Evolutionary conservation across 805 yeast species (phyloP).

Genomic region (Monosporozyma servazzii): DNA sequence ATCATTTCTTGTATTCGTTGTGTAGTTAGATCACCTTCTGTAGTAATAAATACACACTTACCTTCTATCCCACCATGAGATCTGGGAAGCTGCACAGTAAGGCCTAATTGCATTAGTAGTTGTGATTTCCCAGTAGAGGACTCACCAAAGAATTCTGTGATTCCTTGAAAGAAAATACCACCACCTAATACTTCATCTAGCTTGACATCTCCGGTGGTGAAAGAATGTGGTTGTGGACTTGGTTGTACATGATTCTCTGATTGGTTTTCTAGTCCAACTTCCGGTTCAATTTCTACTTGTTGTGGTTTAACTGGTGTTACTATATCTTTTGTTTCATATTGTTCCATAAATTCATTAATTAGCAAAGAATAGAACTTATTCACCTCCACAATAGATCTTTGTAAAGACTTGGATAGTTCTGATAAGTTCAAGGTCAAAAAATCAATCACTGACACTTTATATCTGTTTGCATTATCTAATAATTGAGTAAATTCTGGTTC

Average conservation of each 20-base stretch:
- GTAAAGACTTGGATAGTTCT: conserved; percentile 29
- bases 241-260: not conserved
- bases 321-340: conserved; percentile 6
- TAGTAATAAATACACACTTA: conserved; percentile 62
- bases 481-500: conserved; percentile 27
- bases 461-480: conserved; percentile 21
- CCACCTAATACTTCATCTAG: conserved; percentile 45
- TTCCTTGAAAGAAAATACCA: conserved; percentile 45
- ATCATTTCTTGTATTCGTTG: conserved; percentile 47
- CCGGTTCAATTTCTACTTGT: not conserved
- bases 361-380: conserved; percentile 17
- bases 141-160: conserved; percentile 76
- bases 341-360: conserved; percentile 12
- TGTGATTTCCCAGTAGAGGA: conserved; percentile 86
- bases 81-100: conserved; percentile 45
- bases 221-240: conserved; percentile 8
- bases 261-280: not conserved
- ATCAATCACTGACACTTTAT: conserved; percentile 34
- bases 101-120: conserved; percentile 54
- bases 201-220: conserved; percentile 45
- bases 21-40: conserved; percentile 69
- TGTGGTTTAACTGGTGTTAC: not conserved
- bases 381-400: conserved; percentile 30
- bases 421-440: conserved; percentile 32
- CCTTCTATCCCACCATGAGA: conserved; percentile 40